A percentile compares a stretch with the other conserved stretches of the same genome.
Conservation (phyloP, 345 rosid species). For the Geranium rotundifolium region DNA sequence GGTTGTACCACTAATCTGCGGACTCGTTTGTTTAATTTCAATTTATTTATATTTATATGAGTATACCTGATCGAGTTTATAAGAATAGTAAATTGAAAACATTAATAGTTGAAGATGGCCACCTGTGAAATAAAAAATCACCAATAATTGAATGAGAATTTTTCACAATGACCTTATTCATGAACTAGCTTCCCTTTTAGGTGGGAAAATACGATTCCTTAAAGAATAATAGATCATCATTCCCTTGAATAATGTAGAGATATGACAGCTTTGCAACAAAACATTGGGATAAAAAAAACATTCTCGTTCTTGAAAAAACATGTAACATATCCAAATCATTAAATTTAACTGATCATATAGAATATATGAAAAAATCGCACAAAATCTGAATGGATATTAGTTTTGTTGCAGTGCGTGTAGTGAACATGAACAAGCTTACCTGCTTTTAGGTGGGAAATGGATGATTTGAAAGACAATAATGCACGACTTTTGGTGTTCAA, state of each 20-base stretch:
- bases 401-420: background rate
- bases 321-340: background rate
- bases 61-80: too few species aligned
- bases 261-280: background rate
- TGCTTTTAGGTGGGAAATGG: conserved; percentile 1
- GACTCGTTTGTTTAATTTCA: too few species aligned
- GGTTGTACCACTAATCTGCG: too few species aligned
- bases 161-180: background rate
- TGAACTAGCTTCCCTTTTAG: background rate
- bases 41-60: too few species aligned
- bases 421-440: background rate
- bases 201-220: background rate
- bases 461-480: background rate
- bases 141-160: too few species aligned
- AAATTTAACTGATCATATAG: background rate
- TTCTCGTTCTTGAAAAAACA: background rate
- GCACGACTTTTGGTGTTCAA: background rate
- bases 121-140: too few species aligned
- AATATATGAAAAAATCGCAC: background rate
- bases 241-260: background rate
- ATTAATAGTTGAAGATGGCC: too few species aligned
- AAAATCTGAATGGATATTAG: background rate
- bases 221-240: background rate
- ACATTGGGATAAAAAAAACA: background rate
- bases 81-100: too few species aligned